Percentiles rank a stretch among this genome's conserved stretches.
phyloP scores from a whole-genome alignment of 1,284 basidiomycete species.

The Veloporphyrellus conicus region DNA sequence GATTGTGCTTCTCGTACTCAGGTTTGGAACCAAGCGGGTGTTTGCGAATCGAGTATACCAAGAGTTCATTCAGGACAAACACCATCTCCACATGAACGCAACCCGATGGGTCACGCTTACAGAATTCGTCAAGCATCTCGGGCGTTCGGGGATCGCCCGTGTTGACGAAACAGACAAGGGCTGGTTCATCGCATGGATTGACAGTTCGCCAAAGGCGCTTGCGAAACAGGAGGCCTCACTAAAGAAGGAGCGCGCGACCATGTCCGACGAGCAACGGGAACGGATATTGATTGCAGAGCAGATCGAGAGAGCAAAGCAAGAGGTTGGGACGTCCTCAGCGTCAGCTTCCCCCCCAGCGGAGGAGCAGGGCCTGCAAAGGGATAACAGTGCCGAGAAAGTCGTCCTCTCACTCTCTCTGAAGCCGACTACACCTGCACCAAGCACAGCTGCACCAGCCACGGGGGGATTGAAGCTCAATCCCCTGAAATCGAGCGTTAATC shows the following conservation, averaged over 20 bases:
- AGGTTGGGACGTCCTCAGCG: conserved; percentile 33
- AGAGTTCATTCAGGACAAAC: conserved; percentile 94
- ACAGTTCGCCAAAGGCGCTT: conserved; percentile 90
- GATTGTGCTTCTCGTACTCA: conserved; percentile 27
- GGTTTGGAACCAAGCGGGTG: conserved; percentile 91
- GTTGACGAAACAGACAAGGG: conserved; percentile 99
- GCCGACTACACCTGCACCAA: conserved; percentile 35
- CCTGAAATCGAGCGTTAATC: conserved; percentile 45
- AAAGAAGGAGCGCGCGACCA: conserved; percentile 89
- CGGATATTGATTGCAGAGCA: conserved; percentile 88
- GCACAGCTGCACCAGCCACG: conserved; percentile 22
- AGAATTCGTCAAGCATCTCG: conserved; percentile 90
- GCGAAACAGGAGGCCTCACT: conserved; percentile 83
- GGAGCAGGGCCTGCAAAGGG: conserved; percentile 66
- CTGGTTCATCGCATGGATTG: conserved; percentile 96
- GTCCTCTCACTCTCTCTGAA: conserved; percentile 66
- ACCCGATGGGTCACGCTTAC: conserved; percentile 96
- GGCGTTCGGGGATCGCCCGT: conserved; percentile 80
- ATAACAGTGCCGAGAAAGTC: conserved; percentile 69
- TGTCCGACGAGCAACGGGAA: conserved; percentile 93
- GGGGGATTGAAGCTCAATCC: conserved; percentile 58
- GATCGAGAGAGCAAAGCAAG: conserved; percentile 80
- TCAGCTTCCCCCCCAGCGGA: conserved; percentile 40
- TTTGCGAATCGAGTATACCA: conserved; percentile 96
- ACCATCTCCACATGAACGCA: conserved; percentile 97